Conservation (phyloP, 805 yeast genomes). For the Saccharomycopsis fermentans region DNA sequence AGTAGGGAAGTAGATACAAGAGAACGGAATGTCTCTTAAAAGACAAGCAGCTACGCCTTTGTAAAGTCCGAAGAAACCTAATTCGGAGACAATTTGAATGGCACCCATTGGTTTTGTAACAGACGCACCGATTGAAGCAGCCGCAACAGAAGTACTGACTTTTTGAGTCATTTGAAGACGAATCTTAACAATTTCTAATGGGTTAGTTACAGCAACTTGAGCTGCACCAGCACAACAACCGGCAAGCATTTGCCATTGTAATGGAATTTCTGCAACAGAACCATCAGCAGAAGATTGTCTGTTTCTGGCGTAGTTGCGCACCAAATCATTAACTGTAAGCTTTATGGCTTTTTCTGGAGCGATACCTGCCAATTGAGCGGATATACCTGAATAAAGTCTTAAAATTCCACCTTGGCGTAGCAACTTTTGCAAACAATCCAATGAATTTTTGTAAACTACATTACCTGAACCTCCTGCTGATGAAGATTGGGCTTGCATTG, state of each 20-base stretch:
- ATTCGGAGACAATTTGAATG: slow-evolving; percentile 57
- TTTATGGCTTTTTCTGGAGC: slow-evolving; percentile 98
- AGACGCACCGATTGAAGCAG: slow-evolving; percentile 25
- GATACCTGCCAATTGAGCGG: slow-evolving; percentile 92
- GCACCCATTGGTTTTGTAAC: slow-evolving; percentile 42
- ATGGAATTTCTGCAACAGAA: slow-evolving; percentile 35
- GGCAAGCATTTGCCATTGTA: slow-evolving; percentile 64
- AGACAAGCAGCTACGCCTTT: slow-evolving; percentile 89
- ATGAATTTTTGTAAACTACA: slow-evolving; percentile 60
- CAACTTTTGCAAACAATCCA: slow-evolving; percentile 80
- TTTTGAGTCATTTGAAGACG: slow-evolving; percentile 85
- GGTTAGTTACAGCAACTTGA: slow-evolving; percentile 93
- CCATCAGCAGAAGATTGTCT: slow-evolving; percentile 29
- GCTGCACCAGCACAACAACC: slow-evolving; percentile 96
- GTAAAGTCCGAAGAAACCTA: slow-evolving; percentile 80
- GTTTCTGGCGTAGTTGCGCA: slow-evolving; percentile 63
- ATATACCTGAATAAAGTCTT: slow-evolving; percentile 72
- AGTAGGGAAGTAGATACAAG: slow-evolving; percentile 95
- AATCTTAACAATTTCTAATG: slow-evolving; percentile 90
- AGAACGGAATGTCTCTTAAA: slow-evolving; percentile 90
- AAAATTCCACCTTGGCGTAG: slow-evolving; percentile 56
- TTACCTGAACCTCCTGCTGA: slow-evolving; percentile 25
- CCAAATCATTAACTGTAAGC: slow-evolving; percentile 84
- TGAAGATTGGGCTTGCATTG: slow-evolving; percentile 92
- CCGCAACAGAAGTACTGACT: slow-evolving; percentile 39